These are phyloP conservation scores for Aspergillus sp. DNA, from an alignment of 2,329 filamentous ascomycete species.

Conservation along the genomic window DNA sequence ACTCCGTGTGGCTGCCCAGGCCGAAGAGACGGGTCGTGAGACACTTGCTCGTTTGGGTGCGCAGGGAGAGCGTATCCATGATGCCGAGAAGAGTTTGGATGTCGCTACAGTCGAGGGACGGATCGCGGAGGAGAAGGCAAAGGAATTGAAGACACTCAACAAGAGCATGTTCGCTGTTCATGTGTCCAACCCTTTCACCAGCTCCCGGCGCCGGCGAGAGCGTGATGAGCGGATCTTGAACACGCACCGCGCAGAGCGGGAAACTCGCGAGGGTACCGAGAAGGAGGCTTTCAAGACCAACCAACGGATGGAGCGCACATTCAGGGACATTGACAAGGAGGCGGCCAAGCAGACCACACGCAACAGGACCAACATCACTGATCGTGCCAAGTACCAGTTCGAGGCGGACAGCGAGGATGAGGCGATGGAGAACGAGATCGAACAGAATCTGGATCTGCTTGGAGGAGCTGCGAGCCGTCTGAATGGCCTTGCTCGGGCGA, in stretches of 20 bases:
- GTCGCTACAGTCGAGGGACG: constrained; percentile 74
- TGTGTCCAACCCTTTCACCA: constrained; percentile 75
- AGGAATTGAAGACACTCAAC: constrained; percentile 82
- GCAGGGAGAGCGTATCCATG: constrained; percentile 79
- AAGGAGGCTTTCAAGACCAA: constrained; percentile 53
- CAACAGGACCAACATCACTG: constrained; percentile 56
- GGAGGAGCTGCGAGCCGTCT: constrained; percentile 66
- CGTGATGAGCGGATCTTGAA: constrained; percentile 70
- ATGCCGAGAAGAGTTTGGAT: constrained; percentile 81
- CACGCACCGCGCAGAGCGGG: constrained; percentile 61
- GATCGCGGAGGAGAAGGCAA: constrained; percentile 75
- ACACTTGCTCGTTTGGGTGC: constrained; percentile 73
- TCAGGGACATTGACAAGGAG: constrained; percentile 64
- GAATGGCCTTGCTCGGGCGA: constrained; percentile 72
- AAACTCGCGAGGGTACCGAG: constrained; percentile 57
- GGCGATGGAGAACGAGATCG: constrained; percentile 71
- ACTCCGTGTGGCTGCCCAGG: constrained; percentile 66
- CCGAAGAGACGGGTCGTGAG: constrained; percentile 69
- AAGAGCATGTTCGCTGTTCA: constrained; percentile 88
- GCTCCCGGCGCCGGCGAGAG: constrained; percentile 62
- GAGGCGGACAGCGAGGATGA: constrained; percentile 73
- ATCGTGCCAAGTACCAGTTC: constrained; percentile 73
- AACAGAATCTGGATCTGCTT: constrained; percentile 63
- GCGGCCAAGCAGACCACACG: constrained; percentile 50
- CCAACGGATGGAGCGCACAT: constrained; percentile 65